Base-by-base conservation (phyloP, 441 rosid genomes). In the Adansonia grandidieri region DNA sequence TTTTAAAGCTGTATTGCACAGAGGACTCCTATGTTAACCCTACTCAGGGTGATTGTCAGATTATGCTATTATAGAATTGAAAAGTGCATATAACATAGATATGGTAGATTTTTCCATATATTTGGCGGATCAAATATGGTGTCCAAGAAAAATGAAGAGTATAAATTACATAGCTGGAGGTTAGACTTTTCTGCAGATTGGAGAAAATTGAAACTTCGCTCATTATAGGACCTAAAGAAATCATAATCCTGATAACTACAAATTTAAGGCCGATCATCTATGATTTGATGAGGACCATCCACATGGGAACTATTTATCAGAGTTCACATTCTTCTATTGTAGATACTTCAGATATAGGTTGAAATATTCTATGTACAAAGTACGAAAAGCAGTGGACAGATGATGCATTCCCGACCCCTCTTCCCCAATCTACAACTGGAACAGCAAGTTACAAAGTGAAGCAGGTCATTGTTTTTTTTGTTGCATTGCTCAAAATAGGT, bases 401-500 rank as follows among this genome's bases (percentile, higher is more conserved):
- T 68, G 19, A 14, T 50, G 74, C 74, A 50, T 51, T 51, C 45
- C 60, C 24, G 15, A 28, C 17, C 28, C 0, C 1, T 4, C n/a
- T 17, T 9, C 45, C 32, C 48, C 17, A 53, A 54, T n/a, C 54
- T 71, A 53, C 15, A 32, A 37, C 9, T 4, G 44, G 71, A 32
- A 5, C 48, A 76, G 22, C 19, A 37, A 65, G 47, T 65, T 32
- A 53, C 51, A 64, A 28, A 65, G 61, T 65, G 62, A 42, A 64
- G 73, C 17, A 51, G 50, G 63, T 56, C 78, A 50, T 14, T 11
- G 11, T 64, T 58, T 64, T 14, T 76, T 63, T 64, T 51, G 64
- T 65, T 65, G 50, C 11, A 20, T 37, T 76, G 64, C 78, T 19
- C 53, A 54, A 76, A 64, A 64, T 65, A 42, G 78, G 51, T 32